Evolutionary conservation across 225 moss, liverwort and hornwort species (phyloP), one percentile per base, ranked within the genome.

Genomic region (Bryum argenteum): DNA sequence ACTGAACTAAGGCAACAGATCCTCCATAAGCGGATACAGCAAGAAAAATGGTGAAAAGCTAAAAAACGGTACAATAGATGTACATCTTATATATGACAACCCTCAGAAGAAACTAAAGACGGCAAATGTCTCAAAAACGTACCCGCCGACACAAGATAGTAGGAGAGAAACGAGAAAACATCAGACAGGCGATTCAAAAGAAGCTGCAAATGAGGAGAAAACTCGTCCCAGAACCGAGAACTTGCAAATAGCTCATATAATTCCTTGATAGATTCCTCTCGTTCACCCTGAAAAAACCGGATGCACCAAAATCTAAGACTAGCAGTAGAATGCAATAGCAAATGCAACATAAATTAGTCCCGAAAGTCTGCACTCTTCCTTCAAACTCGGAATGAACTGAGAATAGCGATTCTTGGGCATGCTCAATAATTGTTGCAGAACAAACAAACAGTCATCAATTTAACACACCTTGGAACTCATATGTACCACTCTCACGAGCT

Each of bases 191-290:
- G 86, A 48, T 63, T 85, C 70, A 89, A 67, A 23, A 97, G 78
- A 52, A 94, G 83, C 44, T 88, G 70, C 53, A 92, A 70, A 67
- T 97, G 94, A 60, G 82, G 85, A 51, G 77, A 71, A 67, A 94
- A 92, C 11, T 75, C 74, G 70, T 85, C 82, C 54, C 76, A 71
- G 42, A 77, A 60, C 37, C 86, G 78, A 12, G 80, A 83, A 60
- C 73, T 74, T 48, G 89, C 72, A 75, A 97, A 81, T 16, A 94
- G 76, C 40, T 90, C 84, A 78, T 89, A 94, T 41, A 97, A 79
- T 61, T 70, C 84, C 71, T 71, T 85, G 58, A 84, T 57, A 1
- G 54, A 47, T 39, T 79, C 81, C 71, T 79, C 61, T 14, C 73
- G 74, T 63, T 26, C 80, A 44, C 54, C 79, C 93, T 90, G 86